A percentile compares a stretch with the other conserved stretches of the same genome.
phyloP scores from a whole-genome alignment of 2,329 filamentous ascomycete species.

The Xylaria sp. region DNA sequence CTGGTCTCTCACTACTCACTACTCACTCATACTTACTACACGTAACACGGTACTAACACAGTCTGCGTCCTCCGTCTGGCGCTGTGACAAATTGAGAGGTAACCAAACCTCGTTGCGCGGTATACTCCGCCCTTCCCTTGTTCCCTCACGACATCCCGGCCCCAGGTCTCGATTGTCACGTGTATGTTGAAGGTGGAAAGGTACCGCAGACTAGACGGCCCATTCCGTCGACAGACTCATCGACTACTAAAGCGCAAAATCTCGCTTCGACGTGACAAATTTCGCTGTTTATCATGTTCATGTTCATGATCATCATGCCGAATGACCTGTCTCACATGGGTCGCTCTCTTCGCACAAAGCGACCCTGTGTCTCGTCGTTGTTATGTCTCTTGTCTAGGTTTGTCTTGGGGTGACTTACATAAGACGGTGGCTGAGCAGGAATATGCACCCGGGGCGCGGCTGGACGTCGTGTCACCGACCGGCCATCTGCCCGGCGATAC shows the following conservation, averaged over 20 bases:
- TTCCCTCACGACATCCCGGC: conserved; percentile 9
- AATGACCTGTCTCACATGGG: conserved; percentile 9
- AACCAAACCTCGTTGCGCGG: conserved; percentile 13
- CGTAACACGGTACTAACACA: neutral
- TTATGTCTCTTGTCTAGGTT: neutral
- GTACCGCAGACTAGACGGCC: conserved; percentile 1
- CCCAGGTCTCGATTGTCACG: conserved; percentile 20
- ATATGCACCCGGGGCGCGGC: conserved; percentile 1
- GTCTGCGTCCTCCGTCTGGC: conserved; percentile 26
- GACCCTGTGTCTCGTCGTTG: neutral
- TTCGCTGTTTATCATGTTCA: neutral
- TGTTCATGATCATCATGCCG: neutral
- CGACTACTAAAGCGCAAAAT: conserved; percentile 12
- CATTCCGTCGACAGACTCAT: neutral
- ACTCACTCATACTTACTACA: conserved; percentile 24
- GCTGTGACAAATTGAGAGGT: conserved; percentile 29
- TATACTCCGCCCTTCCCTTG: conserved; percentile 26
- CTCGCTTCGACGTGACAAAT: conserved; percentile 15
- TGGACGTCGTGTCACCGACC: conserved; percentile 25
- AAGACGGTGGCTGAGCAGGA: conserved; percentile 32
- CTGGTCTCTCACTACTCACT: neutral
- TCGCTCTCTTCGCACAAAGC: conserved; percentile 14
- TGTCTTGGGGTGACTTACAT: conserved; percentile 27
- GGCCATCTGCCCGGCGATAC: conserved; percentile 14
- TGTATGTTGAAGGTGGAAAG: conserved; percentile 9